Conservation (phyloP, 768 basidiomycete genomes). For the Epithele typhae region DNA sequence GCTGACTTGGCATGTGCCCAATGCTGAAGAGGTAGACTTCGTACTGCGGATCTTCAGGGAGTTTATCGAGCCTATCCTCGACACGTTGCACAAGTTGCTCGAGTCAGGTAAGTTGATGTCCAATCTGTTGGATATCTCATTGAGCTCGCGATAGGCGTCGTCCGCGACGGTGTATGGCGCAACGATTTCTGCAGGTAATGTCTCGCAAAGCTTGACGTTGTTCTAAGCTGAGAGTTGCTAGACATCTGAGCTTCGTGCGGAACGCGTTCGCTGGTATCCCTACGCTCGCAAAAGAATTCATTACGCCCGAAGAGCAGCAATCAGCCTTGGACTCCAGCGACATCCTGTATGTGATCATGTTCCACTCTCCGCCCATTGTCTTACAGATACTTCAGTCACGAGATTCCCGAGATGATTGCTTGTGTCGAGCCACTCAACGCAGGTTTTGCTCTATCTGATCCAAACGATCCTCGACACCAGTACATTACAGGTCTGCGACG, state of each 20-base stretch:
- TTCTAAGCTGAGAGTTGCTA: constrained; percentile 22
- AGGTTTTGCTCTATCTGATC: constrained; percentile 65
- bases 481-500: constrained; percentile 53
- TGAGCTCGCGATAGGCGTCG: constrained; percentile 32
- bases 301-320: constrained; percentile 44
- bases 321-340: constrained; percentile 51
- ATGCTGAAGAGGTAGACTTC: constrained; percentile 67
- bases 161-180: constrained; percentile 63
- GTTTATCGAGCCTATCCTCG: constrained; percentile 60
- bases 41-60: constrained; percentile 64
- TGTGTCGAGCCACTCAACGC: constrained; percentile 55
- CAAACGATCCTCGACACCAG: constrained; percentile 58
- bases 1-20: constrained; percentile 79
- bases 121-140: constrained; percentile 2
- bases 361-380: background rate
- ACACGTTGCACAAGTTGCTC: constrained; percentile 52
- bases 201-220: constrained; percentile 2
- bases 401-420: constrained; percentile 76
- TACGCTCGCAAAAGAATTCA: constrained; percentile 53
- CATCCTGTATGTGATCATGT: constrained; percentile 46
- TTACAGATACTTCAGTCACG: constrained; percentile 41
- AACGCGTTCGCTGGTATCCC: constrained; percentile 75
- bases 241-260: constrained; percentile 67
- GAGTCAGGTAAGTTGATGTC: constrained; percentile 37
- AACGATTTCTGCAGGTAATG: constrained; percentile 83